A percentile compares a stretch with the other conserved stretches of the same genome.
phyloP scores from a whole-genome alignment of 2,329 filamentous ascomycete species.

The Exophiala sideris region DNA sequence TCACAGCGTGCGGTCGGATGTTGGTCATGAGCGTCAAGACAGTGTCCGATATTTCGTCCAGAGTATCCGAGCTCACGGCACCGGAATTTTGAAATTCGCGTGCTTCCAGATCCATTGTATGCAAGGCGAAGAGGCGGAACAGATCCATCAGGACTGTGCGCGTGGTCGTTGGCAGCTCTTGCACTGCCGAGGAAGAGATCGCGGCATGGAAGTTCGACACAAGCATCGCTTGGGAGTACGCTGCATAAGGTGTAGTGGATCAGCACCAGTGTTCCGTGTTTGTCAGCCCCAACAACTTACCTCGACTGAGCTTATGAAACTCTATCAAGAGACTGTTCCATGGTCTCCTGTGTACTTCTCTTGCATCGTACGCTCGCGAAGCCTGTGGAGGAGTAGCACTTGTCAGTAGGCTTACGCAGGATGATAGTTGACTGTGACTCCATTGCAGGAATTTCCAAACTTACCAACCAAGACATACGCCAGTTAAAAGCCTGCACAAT shows the following conservation, averaged over 20 bases:
- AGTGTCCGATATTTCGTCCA: constrained; percentile 39
- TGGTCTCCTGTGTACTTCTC: constrained; percentile 68
- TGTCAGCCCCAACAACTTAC: constrained; percentile 30
- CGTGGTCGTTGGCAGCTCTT: constrained; percentile 40
- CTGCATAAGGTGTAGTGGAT: not conserved
- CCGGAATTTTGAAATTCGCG: constrained; percentile 68
- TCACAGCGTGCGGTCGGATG: constrained; percentile 68
- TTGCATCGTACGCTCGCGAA: constrained; percentile 69
- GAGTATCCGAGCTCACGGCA: constrained; percentile 53
- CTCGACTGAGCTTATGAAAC: constrained; percentile 71
- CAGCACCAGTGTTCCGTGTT: not conserved
- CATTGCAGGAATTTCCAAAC: not conserved
- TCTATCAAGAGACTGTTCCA: constrained; percentile 78
- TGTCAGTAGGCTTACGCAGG: not conserved
- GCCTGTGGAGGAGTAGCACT: constrained; percentile 29
- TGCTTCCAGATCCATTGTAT: constrained; percentile 53
- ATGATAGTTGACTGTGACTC: no score
- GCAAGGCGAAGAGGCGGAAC: constrained; percentile 62
- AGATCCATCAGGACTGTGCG: constrained; percentile 60
- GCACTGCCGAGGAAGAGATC: constrained; percentile 50
- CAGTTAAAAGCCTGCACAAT: constrained; percentile 71
- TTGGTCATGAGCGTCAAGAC: constrained; percentile 63
- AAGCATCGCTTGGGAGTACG: constrained; percentile 71
- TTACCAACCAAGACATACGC: constrained; percentile 65
- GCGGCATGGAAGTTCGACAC: constrained; percentile 74